A percentile compares a stretch with the other conserved stretches of the same genome.
phyloP scores from a whole-genome alignment of 352 stramenopile genomes.

The Peronospora farinosa region DNA sequence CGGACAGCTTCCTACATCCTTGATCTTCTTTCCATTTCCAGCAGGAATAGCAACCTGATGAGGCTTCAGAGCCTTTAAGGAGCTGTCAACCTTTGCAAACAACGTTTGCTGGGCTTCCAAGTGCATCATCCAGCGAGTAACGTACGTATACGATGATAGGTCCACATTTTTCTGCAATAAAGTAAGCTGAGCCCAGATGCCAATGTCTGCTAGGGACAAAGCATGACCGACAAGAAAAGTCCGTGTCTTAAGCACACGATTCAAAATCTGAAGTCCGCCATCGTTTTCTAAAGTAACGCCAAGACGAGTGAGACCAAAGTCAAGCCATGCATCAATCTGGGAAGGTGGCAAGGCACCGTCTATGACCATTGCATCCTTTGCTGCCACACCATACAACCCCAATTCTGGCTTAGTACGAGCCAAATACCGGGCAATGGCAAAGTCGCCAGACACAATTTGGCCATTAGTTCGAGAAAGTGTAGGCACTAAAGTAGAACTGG shows the following conservation, averaged over 20 bases:
- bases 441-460: constrained; percentile 70
- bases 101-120: constrained; percentile 47
- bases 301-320: constrained; percentile 83
- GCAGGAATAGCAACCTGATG: constrained; percentile 16
- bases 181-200: constrained; percentile 81
- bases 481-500: constrained; percentile 47
- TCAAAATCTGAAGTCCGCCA: constrained; percentile 71
- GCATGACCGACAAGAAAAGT: constrained; percentile 93
- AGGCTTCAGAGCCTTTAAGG: constrained; percentile 49
- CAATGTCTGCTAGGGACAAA: constrained; percentile 94
- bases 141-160: constrained; percentile 50
- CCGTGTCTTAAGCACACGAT: constrained; percentile 79
- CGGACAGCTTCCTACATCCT: constrained; percentile 86
- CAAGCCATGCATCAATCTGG: constrained; percentile 90
- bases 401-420: constrained; percentile 34
- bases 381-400: constrained; percentile 52
- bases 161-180: constrained; percentile 40
- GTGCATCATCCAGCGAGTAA: constrained; percentile 69
- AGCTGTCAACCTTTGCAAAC: constrained; percentile 45
- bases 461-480: constrained; percentile 51
- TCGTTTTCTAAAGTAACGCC: constrained; percentile 26
- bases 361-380: constrained; percentile 40
- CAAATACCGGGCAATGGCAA: constrained; percentile 70
- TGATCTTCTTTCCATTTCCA: constrained; percentile 43
- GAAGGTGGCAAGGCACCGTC: constrained; percentile 30